Evolutionary conservation across 2,329 filamentous ascomycete genomes (phyloP).

Genomic region (Beauveria australis): DNA sequence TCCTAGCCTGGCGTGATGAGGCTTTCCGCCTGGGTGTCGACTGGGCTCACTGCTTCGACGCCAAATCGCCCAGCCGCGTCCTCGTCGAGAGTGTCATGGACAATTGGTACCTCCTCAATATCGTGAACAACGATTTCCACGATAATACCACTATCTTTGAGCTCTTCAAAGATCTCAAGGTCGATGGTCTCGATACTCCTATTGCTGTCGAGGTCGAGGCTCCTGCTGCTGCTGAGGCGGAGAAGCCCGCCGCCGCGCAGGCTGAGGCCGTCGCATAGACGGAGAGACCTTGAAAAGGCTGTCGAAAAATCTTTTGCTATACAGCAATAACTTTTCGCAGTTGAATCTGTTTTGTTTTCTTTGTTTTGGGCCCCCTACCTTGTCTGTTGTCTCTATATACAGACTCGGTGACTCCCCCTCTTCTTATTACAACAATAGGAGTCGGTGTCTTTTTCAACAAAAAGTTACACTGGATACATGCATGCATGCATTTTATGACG

Average conservation of each 20-base stretch:
- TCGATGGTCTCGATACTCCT: constrained; percentile 51
- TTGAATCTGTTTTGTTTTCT: constrained; percentile 13
- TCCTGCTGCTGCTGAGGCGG: not conserved
- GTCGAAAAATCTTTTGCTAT: not conserved
- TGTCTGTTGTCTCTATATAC: constrained; percentile 14
- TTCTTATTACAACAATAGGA: constrained; percentile 22
- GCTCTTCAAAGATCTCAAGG: constrained; percentile 69
- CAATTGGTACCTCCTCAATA: constrained; percentile 89
- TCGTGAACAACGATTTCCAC: constrained; percentile 98
- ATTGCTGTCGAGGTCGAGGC: constrained; percentile 18
- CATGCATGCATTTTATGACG: constrained; percentile 12
- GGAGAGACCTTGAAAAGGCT: not conserved
- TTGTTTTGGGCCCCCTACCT: constrained; percentile 15
- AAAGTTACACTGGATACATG: constrained; percentile 27
- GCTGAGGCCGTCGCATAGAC: constrained; percentile 9
- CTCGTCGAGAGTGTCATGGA: constrained; percentile 80
- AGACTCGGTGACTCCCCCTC: constrained; percentile 13
- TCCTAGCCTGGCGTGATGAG: constrained; percentile 97
- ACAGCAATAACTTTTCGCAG: not conserved
- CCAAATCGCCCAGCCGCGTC: constrained; percentile 65
- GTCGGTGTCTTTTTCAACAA: constrained; percentile 34
- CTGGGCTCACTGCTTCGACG: constrained; percentile 86
- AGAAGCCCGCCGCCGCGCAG: not conserved
- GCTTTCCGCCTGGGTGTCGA: constrained; percentile 87
- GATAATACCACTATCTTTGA: constrained; percentile 73